Evolutionary conservation across 805 yeast species (phyloP).

Genomic region (Diddensiella transvaalensis): DNA sequence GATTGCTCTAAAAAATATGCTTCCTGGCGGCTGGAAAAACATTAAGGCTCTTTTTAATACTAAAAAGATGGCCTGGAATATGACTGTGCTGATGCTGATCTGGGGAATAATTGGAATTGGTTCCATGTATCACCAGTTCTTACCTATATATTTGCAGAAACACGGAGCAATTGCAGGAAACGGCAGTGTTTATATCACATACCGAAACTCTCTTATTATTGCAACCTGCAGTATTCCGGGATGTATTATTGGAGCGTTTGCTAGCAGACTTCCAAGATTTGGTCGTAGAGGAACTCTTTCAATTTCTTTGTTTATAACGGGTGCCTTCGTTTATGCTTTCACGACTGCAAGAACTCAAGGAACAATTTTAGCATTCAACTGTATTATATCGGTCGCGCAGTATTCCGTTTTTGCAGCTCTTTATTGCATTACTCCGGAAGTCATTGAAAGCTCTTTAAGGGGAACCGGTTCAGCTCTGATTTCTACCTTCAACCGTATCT

Average conservation of each 20-base stretch:
- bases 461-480: conserved; percentile 51
- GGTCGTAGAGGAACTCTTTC: conserved; percentile 59
- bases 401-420: conserved; percentile 40
- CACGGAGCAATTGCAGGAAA: conserved; percentile 41
- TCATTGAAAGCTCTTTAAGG: conserved; percentile 35
- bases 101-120: conserved; percentile 60
- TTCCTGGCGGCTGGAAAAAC: conserved; percentile 18
- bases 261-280: conserved; percentile 38
- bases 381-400: conserved; percentile 26
- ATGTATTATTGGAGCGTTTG: conserved; percentile 44
- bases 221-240: conserved; percentile 41
- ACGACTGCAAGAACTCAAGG: conserved; percentile 58
- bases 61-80: conserved; percentile 41
- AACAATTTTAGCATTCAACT: conserved; percentile 40
- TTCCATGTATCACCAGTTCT: conserved; percentile 52
- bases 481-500: conserved; percentile 42
- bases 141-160: conserved; percentile 49
- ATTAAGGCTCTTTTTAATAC: conserved; percentile 45
- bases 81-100: conserved; percentile 44
- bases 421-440: conserved; percentile 50
- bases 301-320: conserved; percentile 49
- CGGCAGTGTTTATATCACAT: conserved; percentile 25
- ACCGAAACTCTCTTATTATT: conserved; percentile 36
- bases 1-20: conserved; percentile 15
- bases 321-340: conserved; percentile 58